Base-by-base conservation (phyloP, 768 basidiomycete genomes). In the Collybia nuda region DNA sequence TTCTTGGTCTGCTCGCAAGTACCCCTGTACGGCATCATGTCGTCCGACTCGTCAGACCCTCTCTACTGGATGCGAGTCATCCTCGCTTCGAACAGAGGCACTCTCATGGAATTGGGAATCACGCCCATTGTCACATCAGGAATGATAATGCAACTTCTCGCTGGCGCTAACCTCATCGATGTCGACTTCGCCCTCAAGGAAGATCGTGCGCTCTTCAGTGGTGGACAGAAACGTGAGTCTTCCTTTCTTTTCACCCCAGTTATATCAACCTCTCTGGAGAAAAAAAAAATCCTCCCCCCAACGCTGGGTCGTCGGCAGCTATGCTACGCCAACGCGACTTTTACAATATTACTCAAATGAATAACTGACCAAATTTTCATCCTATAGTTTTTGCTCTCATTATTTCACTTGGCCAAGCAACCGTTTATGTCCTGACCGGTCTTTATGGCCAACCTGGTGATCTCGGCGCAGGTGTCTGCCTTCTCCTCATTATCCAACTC, bases 11-110 rank as follows among this genome's bases (percentile, higher is more conserved):
- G 96, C 80, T 98, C 95, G 22, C 97, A 98, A 75, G 96, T 98
- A 26, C 97, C 97, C 5, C 81, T 99, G 41, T 99, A 98, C 71
- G 97, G 97, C 56, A 98, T 99, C 84, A 96, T 98, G 87, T 97
- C 93, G 23, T 97, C 94, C 52, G 96, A 99, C 80, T 97, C 94
- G 58, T 93, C 93, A 48, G 96, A 99, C 75, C 97, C 97, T 12
- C 85, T 99, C 38, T 98, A 97, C 77, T 98, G 96, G 97, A 94
- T 98, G 89, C 91, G 96, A 72, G 96, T 96, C 75, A 98, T 99
- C 73, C 84, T 99, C 53, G 96, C 97, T 19, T 97, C 93, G 6
- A 98, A 98, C 76, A 84, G 96, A 53, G 97, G 97, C 56, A 98
- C 97, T 1, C 86, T 98, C 54, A 99, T 99, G 97, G 97, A 99